These are phyloP conservation scores for Carex cristatella DNA, from an alignment of 176 grass and related monocot genomes.

Conservation along the genomic window DNA sequence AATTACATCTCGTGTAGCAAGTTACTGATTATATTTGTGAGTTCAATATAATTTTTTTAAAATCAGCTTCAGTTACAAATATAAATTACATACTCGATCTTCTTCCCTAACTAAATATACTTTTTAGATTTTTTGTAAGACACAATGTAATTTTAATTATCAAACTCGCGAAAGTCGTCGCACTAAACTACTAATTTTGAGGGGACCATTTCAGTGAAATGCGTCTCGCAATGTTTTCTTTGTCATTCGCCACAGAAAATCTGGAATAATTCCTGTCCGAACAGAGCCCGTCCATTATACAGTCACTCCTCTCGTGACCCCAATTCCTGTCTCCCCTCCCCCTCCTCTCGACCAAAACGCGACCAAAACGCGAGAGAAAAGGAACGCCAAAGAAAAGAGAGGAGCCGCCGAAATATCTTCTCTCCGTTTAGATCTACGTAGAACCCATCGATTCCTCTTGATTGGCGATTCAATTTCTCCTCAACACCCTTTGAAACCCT, in stretches of 20 bases:
- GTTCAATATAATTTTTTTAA: too few relatives aligned
- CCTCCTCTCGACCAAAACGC: neutral
- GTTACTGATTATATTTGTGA: too few relatives aligned
- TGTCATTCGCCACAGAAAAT: neutral
- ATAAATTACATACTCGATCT: too few relatives aligned
- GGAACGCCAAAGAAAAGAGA: neutral
- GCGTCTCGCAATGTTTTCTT: too few relatives aligned
- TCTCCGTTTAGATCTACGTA: neutral
- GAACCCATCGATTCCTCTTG: neutral
- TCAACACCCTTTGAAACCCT: neutral
- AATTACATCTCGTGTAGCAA: too few relatives aligned
- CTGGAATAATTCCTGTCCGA: neutral
- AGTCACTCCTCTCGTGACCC: slow-evolving; percentile 15
- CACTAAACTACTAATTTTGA: neutral
- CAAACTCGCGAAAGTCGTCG: too few relatives aligned
- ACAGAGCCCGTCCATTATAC: slow-evolving; percentile 4
- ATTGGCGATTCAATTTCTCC: neutral
- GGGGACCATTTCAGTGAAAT: neutral
- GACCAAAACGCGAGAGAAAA: neutral
- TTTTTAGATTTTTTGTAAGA: too few relatives aligned
- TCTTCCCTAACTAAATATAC: too few relatives aligned
- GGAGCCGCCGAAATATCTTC: slow-evolving; percentile 16
- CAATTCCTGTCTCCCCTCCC: neutral
- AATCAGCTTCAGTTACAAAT: too few relatives aligned
- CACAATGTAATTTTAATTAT: too few relatives aligned